Percentiles rank a stretch among this genome's conserved stretches.
These are phyloP conservation scores for Geotrichum australiense DNA, from an alignment of 1,139 yeast genomes.

Conservation along the genomic window DNA sequence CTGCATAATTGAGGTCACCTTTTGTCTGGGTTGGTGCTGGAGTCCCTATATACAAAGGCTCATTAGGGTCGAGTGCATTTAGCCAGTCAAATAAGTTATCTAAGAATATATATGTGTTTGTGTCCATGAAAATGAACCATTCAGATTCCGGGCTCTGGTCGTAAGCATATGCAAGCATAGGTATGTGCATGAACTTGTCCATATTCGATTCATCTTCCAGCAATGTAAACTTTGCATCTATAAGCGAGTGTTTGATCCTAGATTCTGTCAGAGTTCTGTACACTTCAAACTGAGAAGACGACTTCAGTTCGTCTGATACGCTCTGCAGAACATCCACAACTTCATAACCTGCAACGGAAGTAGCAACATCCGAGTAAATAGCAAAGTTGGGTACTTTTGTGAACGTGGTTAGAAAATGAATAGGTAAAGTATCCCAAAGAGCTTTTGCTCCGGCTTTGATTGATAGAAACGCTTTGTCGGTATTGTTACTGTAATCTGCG, in stretches of 20 bases:
- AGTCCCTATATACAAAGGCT: constrained; percentile 32
- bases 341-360: constrained; percentile 32
- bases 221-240: constrained; percentile 15
- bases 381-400: constrained; percentile 34
- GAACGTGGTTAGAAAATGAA: constrained; percentile 33
- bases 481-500: constrained; percentile 25
- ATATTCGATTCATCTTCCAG: constrained; percentile 31
- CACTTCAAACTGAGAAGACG: constrained; percentile 24
- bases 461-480: constrained; percentile 30
- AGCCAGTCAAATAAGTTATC: constrained; percentile 29
- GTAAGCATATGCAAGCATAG: constrained; percentile 36
- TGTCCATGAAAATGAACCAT: constrained; percentile 38
- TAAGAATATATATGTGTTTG: constrained; percentile 32
- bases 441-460: constrained; percentile 35
- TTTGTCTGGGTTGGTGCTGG: too few species aligned
- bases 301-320: constrained; percentile 26
- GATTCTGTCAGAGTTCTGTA: constrained; percentile 28
- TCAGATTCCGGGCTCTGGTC: constrained; percentile 27
- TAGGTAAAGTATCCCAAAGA: constrained; percentile 35
- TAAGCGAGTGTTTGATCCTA: constrained; percentile 23
- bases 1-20: constrained; percentile 29
- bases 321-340: constrained; percentile 32
- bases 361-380: constrained; percentile 33
- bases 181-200: constrained; percentile 36
- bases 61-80: constrained; percentile 24